Evolutionary conservation across 2,329 filamentous ascomycete species (phyloP).

Genomic region (Scedosporium apiospermum): DNA sequence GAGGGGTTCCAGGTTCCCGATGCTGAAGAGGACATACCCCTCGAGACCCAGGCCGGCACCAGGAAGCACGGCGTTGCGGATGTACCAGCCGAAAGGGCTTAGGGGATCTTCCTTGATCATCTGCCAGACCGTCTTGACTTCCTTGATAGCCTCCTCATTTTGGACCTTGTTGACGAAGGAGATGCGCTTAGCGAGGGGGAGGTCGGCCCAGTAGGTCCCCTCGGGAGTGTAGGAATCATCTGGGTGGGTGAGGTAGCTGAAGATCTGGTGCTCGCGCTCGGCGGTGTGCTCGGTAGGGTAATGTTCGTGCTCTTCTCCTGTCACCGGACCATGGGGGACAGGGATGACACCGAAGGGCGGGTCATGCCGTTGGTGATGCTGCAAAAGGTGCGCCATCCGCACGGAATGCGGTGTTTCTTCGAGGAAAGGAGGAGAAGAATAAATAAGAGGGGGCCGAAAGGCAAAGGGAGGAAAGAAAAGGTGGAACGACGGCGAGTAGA

Average conservation of each 20-base stretch:
- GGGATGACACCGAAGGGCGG: constrained; percentile 41
- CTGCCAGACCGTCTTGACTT: constrained; percentile 55
- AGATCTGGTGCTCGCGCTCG: constrained; percentile 49
- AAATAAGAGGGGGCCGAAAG: background rate
- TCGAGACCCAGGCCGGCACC: constrained; percentile 88
- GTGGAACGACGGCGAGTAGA: background rate
- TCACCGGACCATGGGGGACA: constrained; percentile 42
- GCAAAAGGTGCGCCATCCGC: constrained; percentile 23
- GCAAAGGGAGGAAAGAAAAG: background rate
- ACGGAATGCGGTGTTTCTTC: background rate
- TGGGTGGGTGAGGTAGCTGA: constrained; percentile 73
- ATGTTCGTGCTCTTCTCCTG: constrained; percentile 38
- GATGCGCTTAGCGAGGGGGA: constrained; percentile 60
- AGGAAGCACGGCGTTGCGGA: constrained; percentile 82
- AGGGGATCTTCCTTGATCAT: constrained; percentile 87
- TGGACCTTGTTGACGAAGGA: constrained; percentile 71
- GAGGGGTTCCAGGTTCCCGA: constrained; percentile 81
- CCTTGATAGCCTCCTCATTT: constrained; percentile 55
- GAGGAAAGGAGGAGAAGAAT: background rate
- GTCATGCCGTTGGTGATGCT: constrained; percentile 30
- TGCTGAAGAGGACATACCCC: constrained; percentile 94
- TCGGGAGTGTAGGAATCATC: constrained; percentile 78
- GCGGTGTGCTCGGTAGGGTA: constrained; percentile 32
- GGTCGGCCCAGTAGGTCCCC: constrained; percentile 88
- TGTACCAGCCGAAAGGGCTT: constrained; percentile 75